phyloP scores from a whole-genome alignment of 1,139 yeast species.

The Magnusiomyces tetraspermus region DNA sequence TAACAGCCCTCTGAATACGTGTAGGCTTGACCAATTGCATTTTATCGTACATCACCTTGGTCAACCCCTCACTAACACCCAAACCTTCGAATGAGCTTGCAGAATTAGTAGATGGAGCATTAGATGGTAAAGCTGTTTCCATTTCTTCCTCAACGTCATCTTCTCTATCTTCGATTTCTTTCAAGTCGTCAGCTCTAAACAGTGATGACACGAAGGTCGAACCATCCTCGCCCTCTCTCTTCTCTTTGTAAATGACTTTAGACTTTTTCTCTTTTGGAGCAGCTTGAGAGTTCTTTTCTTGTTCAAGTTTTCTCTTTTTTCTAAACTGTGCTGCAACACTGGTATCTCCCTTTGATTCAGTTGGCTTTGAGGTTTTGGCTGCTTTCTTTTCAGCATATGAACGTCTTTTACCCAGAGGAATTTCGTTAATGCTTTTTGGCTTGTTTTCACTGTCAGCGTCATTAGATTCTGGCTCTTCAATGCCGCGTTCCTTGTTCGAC shows the following conservation, averaged over 20 bases:
- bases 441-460: conserved; percentile 6
- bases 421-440: not conserved
- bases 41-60: conserved; percentile 47
- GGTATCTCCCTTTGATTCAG: conserved; percentile 3
- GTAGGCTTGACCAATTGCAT: conserved; percentile 68
- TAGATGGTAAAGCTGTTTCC: conserved; percentile 37
- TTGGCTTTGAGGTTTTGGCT: conserved; percentile 8
- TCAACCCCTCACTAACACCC: conserved; percentile 51
- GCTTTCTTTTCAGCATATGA: not conserved
- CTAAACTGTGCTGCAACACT: conserved; percentile 12
- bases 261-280: conserved; percentile 12
- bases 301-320: conserved; percentile 10
- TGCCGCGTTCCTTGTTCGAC: conserved; percentile 11
- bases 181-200: conserved; percentile 56
- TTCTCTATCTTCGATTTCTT: conserved; percentile 23
- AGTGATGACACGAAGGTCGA: conserved; percentile 72
- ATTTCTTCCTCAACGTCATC: conserved; percentile 38
- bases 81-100: conserved; percentile 64
- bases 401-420: conserved; percentile 1
- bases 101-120: conserved; percentile 56
- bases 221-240: conserved; percentile 19
- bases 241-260: conserved; percentile 16
- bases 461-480: conserved; percentile 7
- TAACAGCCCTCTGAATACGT: conserved; percentile 68
- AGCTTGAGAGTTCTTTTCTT: not conserved